phyloP scores from a whole-genome alignment of 768 basidiomycete species.

The Austroboletus eburneus region DNA sequence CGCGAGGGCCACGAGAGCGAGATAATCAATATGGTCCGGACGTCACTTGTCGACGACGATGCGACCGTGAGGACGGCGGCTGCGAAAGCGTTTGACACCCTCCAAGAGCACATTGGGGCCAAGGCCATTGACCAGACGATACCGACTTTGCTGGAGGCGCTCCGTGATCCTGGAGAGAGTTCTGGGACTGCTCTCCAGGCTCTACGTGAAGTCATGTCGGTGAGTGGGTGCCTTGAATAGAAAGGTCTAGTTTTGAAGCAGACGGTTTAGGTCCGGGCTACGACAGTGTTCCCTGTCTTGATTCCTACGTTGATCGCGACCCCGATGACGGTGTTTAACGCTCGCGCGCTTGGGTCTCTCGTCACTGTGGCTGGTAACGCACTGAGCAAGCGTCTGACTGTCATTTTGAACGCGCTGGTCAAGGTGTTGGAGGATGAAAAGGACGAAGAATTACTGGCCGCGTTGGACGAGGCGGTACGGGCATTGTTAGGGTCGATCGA shows the following conservation, averaged over 20 bases:
- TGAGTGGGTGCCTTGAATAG: constrained; percentile 41
- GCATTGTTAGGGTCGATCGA: constrained; percentile 74
- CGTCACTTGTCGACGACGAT: constrained; percentile 85
- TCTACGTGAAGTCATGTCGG: constrained; percentile 89
- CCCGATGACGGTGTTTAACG: constrained; percentile 95
- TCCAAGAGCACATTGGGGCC: constrained; percentile 89
- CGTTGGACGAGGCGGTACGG: constrained; percentile 70
- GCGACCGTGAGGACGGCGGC: constrained; percentile 84
- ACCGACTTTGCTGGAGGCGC: constrained; percentile 88
- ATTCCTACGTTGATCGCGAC: constrained; percentile 88
- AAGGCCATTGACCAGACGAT: constrained; percentile 96
- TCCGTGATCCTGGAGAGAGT: constrained; percentile 86
- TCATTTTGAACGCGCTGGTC: constrained; percentile 76
- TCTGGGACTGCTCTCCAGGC: constrained; percentile 97
- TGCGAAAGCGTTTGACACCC: constrained; percentile 81
- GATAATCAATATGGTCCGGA: constrained; percentile 80
- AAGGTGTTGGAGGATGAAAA: constrained; percentile 66
- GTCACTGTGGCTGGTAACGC: constrained; percentile 93
- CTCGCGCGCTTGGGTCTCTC: constrained; percentile 81
- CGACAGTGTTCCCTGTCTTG: constrained; percentile 94
- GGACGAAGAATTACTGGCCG: constrained; percentile 65
- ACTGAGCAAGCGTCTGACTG: constrained; percentile 74
- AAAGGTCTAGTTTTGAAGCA: too few relatives aligned
- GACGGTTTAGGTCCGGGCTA: constrained; percentile 71
- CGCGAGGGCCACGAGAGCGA: constrained; percentile 85